A percentile compares a stretch with the other conserved stretches of the same genome.
Evolutionary conservation across 352 stramenopile species (phyloP).

Genomic region (Peronospora tabacina): DNA sequence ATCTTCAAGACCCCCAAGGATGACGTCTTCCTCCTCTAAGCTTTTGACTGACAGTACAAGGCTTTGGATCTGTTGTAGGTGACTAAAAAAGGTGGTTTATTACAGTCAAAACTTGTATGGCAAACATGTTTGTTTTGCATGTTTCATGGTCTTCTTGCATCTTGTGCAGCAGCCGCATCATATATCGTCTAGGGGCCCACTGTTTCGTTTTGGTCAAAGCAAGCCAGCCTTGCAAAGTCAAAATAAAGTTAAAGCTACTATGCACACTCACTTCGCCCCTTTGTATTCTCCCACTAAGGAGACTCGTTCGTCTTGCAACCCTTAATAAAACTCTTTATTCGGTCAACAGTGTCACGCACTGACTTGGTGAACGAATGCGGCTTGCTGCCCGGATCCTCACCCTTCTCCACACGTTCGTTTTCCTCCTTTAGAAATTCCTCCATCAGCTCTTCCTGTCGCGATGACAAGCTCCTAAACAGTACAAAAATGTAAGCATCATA

Average conservation of each 20-base stretch:
- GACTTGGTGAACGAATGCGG: conserved; percentile 74
- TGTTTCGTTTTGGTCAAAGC: conserved; percentile 5
- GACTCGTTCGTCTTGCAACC: conserved; percentile 33
- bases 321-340: conserved; percentile 88
- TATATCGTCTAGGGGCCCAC: conserved; percentile 18
- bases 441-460: conserved; percentile 93
- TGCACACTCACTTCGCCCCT: conserved; percentile 5
- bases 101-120: conserved; percentile 12
- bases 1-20: conserved; percentile 74
- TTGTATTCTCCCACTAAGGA: conserved; percentile 16
- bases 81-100: conserved; percentile 17
- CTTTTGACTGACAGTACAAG: background rate
- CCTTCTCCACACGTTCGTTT: conserved; percentile 51
- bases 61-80: background rate
- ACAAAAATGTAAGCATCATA: conserved; percentile 2
- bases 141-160: conserved; percentile 6
- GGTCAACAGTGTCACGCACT: conserved; percentile 74
- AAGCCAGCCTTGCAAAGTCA: conserved; percentile 12
- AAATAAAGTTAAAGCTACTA: conserved; percentile 14
- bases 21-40: conserved; percentile 77
- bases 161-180: conserved; percentile 9
- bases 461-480: conserved; percentile 70
- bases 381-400: conserved; percentile 68
- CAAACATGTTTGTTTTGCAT: conserved; percentile 9
- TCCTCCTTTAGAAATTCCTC: conserved; percentile 92